Base-by-base conservation (phyloP, 139 green algal species). In the Micractinium sp. region DNA sequence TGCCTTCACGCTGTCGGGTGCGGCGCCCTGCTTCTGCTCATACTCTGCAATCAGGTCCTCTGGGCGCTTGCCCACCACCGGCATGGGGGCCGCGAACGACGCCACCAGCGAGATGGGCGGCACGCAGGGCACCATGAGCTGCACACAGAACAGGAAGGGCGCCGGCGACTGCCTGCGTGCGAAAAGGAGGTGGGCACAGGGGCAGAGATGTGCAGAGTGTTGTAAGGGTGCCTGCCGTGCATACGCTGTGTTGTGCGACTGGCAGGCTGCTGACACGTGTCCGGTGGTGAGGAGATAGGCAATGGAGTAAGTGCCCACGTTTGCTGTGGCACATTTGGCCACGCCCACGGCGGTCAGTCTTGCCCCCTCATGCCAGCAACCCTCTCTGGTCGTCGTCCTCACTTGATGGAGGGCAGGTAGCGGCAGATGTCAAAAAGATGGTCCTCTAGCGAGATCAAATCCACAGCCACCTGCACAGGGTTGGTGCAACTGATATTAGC, bases 381-480 rank as follows among this genome's bases (percentile, higher is more conserved):
- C 25, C 9, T 1, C 13, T n/a, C 38, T 56, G 19, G 76, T n/a
- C 85, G 14, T 19, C 71, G n/a, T 71, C 87, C n/a, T n/a, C 86
- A 53, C 33, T 35, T 41, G 36, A 95, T 89, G 0, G 92, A 91
- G 7, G 93, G 91, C 80, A 95, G 85, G 75, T 87, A 89, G 41
- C 83, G 87, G 18, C 85, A 88, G 61, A 95, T 90, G 85, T 95
- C 71, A 47, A 88, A 93, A 5, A 92, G 88, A 36, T 89, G 92
- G 77, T 92, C 85, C 29, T 93, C 90, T 80, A 90, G 81, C 47
- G 88, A 36, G 56, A 93, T n/a, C 47, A 95, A 81, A 53, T 95
- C 92, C 23, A 85, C 84, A 7, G 78, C 78, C 41, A 84, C 56
- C 81, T 71, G 81, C n/a, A 33, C 31, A 38, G 71, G 71, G 71